Percentiles rank a stretch among this genome's conserved stretches.
These are phyloP conservation scores for Oryza meridionalis DNA, from an alignment of 176 grass and related monocot species.

Conservation along the genomic window DNA sequence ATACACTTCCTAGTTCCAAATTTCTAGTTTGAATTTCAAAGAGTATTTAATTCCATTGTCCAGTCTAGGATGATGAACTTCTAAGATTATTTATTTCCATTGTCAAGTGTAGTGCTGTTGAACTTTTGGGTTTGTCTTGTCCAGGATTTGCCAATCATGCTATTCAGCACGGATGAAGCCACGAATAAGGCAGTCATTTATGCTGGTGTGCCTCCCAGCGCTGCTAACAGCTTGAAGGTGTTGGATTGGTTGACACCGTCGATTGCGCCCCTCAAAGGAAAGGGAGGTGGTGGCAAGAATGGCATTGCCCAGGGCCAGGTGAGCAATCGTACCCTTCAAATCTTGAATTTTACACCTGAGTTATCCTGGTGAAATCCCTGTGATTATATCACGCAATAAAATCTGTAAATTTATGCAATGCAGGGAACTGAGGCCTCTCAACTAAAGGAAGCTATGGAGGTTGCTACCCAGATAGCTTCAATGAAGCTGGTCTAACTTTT, in stretches of 20 bases:
- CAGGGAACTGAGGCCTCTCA: slow-evolving; percentile 74
- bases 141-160: slow-evolving; percentile 78
- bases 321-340: not conserved
- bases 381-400: slow-evolving; percentile 13
- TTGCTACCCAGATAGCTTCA: slow-evolving; percentile 72
- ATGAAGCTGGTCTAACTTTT: slow-evolving; percentile 65
- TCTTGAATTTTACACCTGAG: not conserved
- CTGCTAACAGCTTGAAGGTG: slow-evolving; percentile 58
- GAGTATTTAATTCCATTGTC: not conserved
- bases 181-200: slow-evolving; percentile 85
- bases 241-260: slow-evolving; percentile 87
- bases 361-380: not conserved
- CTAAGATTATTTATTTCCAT: not conserved
- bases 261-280: slow-evolving; percentile 81
- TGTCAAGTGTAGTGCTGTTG: not conserved
- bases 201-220: slow-evolving; percentile 62
- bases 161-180: slow-evolving; percentile 77
- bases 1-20: too few species aligned
- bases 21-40: not conserved
- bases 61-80: not conserved
- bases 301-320: slow-evolving; percentile 91
- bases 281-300: slow-evolving; percentile 88
- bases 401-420: slow-evolving; percentile 26
- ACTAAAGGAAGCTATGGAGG: slow-evolving; percentile 76
- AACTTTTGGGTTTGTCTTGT: slow-evolving; percentile 21